Conservation (phyloP, 139 green algal species). For the Chlorokybus atmophyticus region DNA sequence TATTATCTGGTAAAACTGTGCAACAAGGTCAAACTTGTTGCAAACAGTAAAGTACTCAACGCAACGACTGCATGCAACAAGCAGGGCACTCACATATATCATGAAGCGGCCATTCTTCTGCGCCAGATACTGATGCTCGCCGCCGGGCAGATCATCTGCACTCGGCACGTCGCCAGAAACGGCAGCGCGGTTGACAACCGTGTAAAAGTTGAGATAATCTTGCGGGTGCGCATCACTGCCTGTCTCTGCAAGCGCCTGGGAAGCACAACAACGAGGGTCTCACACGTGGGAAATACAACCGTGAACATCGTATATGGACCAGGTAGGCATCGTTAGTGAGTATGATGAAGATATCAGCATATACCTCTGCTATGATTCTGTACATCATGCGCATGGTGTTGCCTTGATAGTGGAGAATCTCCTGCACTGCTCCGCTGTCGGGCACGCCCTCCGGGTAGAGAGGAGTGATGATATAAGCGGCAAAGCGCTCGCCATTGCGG, state of each 20-base stretch:
- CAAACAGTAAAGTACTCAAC: no score
- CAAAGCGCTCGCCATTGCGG: conserved; percentile 9
- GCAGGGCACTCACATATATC: no score
- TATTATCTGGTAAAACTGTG: no score
- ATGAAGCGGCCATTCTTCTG: conserved; percentile 11
- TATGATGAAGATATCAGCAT: no score
- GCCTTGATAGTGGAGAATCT: conserved; percentile 40
- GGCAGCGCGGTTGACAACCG: neutral
- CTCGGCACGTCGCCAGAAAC: neutral
- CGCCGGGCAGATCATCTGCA: neutral
- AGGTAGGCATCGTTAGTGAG: no score
- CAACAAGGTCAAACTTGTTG: no score
- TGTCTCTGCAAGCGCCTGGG: no score
- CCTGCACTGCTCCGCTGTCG: conserved; percentile 28
- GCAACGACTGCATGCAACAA: no score
- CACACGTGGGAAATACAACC: no score
- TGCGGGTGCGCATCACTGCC: neutral
- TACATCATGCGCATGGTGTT: conserved; percentile 34
- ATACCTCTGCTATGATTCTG: conserved; percentile 5
- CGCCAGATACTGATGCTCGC: neutral
- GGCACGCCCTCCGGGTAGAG: conserved; percentile 18
- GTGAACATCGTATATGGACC: no score
- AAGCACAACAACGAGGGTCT: no score
- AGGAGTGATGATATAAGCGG: conserved; percentile 19
- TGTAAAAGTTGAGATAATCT: conserved; percentile 9